Base-by-base conservation (phyloP, 2,329 filamentous ascomycete species). In the Escovopsis sp. region DNA sequence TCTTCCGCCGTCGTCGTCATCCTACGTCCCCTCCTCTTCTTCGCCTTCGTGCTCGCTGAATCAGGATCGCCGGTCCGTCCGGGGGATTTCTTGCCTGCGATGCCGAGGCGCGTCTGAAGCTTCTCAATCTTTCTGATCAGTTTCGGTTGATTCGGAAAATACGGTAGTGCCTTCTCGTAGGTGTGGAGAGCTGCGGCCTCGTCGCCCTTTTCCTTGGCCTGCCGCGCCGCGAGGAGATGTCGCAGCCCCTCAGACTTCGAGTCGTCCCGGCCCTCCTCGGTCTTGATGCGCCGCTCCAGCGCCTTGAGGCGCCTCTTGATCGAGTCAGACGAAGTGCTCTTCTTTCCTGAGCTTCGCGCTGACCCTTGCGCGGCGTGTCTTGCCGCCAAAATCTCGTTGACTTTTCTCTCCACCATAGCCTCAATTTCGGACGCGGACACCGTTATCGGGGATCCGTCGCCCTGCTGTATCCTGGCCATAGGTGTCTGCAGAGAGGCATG, bases 371-470 rank as follows among this genome's bases (percentile, higher is more conserved):
- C 63, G 36, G 80, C 75, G 32, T 53, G 50, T 42, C 82, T 76
- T n/a, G 81, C 80, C 0, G 88, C 86, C 1, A 96, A 68, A 33
- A 91, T 87, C 63, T 94, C 87, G 46, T 82, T 81, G 1, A 96
- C 85, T 55, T 94, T 94, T 52, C 82, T 85, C 60, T 94, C 85
- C 1, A 96, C 86, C 64, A 95, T 79, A 34, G 87, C 85, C 58
- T 95, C 88, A 46, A 96, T 93, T 41, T 80, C 80, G 11, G 78
- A 81, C 15, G 79, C 74, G 0, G 80, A 82, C 8, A 85, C 70
- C 59, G 66, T 72, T 49, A 60, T 53, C 48, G 48, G 57, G 28
- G 23, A 23, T 23, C 51, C 44, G 19, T 52, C 53, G 49, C 50
- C 62, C 48, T 47, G 53, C 48, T 42, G 49, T 28, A 48, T n/a